These are phyloP conservation scores for Solanum lycopersicoides DNA, from an alignment of 257 asterid species.

Conservation along the genomic window DNA sequence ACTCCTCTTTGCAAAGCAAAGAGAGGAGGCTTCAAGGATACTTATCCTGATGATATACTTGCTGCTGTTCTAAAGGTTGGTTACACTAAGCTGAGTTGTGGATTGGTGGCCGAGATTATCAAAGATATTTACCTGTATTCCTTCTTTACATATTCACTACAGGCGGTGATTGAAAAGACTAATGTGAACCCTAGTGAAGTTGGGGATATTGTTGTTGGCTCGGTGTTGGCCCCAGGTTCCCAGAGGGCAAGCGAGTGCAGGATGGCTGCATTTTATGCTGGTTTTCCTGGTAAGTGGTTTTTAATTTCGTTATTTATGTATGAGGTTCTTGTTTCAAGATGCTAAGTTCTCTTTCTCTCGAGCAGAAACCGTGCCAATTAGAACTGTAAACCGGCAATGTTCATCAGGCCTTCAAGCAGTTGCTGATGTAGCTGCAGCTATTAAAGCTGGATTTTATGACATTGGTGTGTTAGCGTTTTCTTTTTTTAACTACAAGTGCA, in stretches of 20 bases:
- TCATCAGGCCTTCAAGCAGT: slow-evolving; percentile 99
- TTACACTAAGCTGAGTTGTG: background rate
- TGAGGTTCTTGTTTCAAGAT: background rate
- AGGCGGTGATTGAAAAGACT: slow-evolving; percentile 81
- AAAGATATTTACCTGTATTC: background rate
- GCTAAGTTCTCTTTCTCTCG: background rate
- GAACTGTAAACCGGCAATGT: slow-evolving; percentile 98
- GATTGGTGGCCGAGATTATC: background rate
- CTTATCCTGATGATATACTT: slow-evolving; percentile 89
- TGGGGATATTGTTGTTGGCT: slow-evolving; percentile 96
- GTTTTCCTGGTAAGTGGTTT: slow-evolving; percentile 72
- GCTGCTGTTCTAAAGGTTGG: slow-evolving; percentile 85
- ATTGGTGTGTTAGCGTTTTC: slow-evolving; percentile 38
- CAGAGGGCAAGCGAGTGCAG: slow-evolving; percentile 98
- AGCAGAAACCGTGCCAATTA: slow-evolving; percentile 91
- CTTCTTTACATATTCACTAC: background rate
- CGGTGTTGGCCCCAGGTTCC: slow-evolving; percentile 95
- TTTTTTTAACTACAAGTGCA: background rate
- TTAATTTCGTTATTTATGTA: background rate
- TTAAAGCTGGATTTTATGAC: slow-evolving; percentile 96
- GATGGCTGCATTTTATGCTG: slow-evolving; percentile 99
- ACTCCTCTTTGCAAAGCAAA: slow-evolving; percentile 89
- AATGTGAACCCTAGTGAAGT: slow-evolving; percentile 81
- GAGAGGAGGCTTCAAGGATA: slow-evolving; percentile 96
- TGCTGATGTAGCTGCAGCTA: slow-evolving; percentile 99